Percentiles rank a stretch among this genome's conserved stretches.
Conservation (phyloP, 768 basidiomycete genomes). For the Pleurotus tuber-regium region DNA sequence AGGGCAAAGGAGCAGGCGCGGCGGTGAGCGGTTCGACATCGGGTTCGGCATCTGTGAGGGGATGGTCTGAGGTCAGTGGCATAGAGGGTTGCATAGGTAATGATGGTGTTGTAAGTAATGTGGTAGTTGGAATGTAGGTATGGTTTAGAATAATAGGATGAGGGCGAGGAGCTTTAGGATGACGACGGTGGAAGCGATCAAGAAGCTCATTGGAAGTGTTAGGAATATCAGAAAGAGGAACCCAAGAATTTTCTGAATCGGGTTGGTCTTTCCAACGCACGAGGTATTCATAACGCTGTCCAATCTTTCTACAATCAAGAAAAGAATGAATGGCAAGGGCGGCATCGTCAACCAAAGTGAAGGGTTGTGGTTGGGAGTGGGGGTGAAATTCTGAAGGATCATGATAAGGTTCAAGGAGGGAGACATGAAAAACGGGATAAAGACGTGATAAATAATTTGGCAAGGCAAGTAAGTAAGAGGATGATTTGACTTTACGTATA, state of each 20-base stretch:
- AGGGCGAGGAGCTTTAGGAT: not conserved
- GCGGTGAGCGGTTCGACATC: not conserved
- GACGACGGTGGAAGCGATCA: not conserved
- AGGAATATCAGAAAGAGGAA: not conserved
- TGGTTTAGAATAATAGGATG: not conserved
- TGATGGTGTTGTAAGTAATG: not conserved
- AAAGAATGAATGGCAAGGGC: not conserved
- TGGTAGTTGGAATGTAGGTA: not conserved
- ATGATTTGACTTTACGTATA: not conserved
- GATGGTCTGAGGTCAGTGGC: not conserved
- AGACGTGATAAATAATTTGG: constrained; percentile 14
- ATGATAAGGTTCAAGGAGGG: not conserved
- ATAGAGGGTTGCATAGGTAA: not conserved
- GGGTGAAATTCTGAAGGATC: not conserved
- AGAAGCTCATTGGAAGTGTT: not conserved
- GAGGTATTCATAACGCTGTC: not conserved
- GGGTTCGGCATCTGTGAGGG: not conserved
- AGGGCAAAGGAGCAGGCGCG: not conserved
- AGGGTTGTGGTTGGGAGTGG: not conserved
- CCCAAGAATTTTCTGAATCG: not conserved
- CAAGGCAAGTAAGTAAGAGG: constrained; percentile 15
- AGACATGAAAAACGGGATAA: constrained; percentile 17
- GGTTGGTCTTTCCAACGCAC: no score
- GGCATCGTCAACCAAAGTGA: not conserved
- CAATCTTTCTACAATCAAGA: not conserved